Base-by-base conservation (phyloP, 129 eudicot species). In the Flaveria ramosissima region DNA sequence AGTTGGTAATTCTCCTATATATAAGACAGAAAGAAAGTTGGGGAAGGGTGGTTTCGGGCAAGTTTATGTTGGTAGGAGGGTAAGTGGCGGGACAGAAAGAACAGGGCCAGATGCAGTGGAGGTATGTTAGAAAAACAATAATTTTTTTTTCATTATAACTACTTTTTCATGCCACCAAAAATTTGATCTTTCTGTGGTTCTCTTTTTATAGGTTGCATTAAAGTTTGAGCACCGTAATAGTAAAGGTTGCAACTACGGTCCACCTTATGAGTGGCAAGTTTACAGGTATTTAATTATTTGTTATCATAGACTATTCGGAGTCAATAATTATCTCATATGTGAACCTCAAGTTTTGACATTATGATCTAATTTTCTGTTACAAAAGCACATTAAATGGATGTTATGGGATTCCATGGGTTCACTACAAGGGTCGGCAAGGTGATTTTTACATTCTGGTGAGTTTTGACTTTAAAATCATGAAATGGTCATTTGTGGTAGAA, bases 41-140 rank as follows among this genome's bases (percentile, higher is more conserved):
- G 97, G 98, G 10, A 91, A 94, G 83, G 98, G 98, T 79, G 98
- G 98, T 46, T 94, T 94, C 83, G 98, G 98, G 63, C 98, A 94
- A 81, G 98, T 94, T 87, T 94, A 94, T 83, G 98, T 94, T 32
- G 98, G 97, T 32, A 83, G 93, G 75, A 84, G 97, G 80, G 71
- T 87, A 55, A 82, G 88, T 71, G 97, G 98, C 14, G 97, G 98
- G 47, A 70, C 85, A 7, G 98, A 77, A 21, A 83, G 96, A 85
- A 83, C 85, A 13, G 98, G 98, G 62, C 89, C 97, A n/a, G 97
- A 93, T 86, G 98, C 98, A 4, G 51, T 91, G 10, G 97, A 93
- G 98, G 98, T 93, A 84, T 46, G 59, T 66, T 26, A 32, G 13
- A 11, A 52, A 52, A 72, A 52, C 69, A n/a, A 43, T 82, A 71